These are phyloP conservation scores for Talaromyces sp. DNA, from an alignment of 2,329 filamentous ascomycete species.

Conservation along the genomic window DNA sequence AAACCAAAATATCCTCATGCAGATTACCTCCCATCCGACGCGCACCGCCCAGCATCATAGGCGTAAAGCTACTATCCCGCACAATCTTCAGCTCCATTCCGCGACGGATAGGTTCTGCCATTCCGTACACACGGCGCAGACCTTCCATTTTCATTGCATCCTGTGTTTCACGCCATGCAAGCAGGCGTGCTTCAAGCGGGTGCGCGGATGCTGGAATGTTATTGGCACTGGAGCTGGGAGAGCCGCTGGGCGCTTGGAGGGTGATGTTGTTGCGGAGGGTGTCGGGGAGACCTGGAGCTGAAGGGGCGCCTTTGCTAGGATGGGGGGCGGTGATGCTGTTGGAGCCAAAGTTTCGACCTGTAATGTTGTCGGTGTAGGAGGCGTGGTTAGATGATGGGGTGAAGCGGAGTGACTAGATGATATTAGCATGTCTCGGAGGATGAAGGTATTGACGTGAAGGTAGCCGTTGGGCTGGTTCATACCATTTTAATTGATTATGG, in stretches of 20 bases:
- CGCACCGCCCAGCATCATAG: constrained; percentile 61
- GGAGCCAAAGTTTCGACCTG: constrained; percentile 46
- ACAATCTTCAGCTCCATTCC: constrained; percentile 95
- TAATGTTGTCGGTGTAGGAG: constrained; percentile 62
- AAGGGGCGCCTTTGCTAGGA: constrained; percentile 69
- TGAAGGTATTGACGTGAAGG: neutral
- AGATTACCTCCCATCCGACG: constrained; percentile 54
- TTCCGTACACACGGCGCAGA: constrained; percentile 80
- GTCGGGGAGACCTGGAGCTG: constrained; percentile 89
- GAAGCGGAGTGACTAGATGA: constrained; percentile 76
- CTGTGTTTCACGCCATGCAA: constrained; percentile 86
- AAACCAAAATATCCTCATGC: constrained; percentile 77
- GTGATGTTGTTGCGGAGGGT: constrained; percentile 80
- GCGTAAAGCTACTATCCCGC: constrained; percentile 69
- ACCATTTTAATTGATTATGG: constrained; percentile 8
- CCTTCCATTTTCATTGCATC: constrained; percentile 82
- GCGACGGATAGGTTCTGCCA: constrained; percentile 85
- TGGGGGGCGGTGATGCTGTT: constrained; percentile 25
- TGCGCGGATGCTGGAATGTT: constrained; percentile 63
- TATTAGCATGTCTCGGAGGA: neutral
- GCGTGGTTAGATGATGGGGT: constrained; percentile 67
- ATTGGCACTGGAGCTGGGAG: constrained; percentile 40
- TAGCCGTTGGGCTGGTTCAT: neutral
- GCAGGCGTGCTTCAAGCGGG: constrained; percentile 86
- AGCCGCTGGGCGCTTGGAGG: constrained; percentile 52